Evolutionary conservation across 108 stramenopile genomes (phyloP).

Genomic region (Stephanodiscus triporus): DNA sequence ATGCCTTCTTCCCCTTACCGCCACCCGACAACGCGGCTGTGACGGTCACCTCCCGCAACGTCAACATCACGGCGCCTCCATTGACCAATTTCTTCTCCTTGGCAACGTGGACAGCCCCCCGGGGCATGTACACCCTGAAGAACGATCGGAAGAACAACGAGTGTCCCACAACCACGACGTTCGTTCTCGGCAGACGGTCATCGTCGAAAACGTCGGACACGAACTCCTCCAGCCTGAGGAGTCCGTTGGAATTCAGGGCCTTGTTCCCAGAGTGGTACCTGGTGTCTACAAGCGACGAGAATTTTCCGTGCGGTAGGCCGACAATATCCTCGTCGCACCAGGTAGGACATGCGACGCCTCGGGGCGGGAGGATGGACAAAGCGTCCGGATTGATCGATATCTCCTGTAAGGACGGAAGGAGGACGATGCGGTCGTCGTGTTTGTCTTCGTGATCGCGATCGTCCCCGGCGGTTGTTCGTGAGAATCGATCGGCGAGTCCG

Average conservation of each 20-base stretch:
- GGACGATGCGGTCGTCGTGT: conserved; percentile 59
- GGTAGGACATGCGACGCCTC: conserved; percentile 49
- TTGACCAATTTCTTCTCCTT: conserved; percentile 91
- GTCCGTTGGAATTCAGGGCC: conserved; percentile 66
- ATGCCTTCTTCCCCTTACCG: conserved; percentile 55
- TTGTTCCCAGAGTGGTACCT: conserved; percentile 85
- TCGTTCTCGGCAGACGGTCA: conserved; percentile 47
- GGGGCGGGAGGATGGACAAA: conserved; percentile 71
- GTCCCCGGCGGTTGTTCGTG: conserved; percentile 17
- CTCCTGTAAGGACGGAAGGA: conserved; percentile 83
- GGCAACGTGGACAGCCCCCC: conserved; percentile 57
- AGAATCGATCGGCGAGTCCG: conserved; percentile 69
- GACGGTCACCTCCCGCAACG: conserved; percentile 77
- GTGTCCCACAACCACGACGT: conserved; percentile 84
- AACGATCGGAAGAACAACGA: conserved; percentile 88
- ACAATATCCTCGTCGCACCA: conserved; percentile 66
- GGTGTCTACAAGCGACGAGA: conserved; percentile 62
- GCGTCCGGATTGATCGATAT: conserved; percentile 90
- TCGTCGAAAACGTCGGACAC: conserved; percentile 66
- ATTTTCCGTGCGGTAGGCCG: conserved; percentile 21
- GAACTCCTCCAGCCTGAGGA: conserved; percentile 77
- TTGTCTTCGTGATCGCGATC: conserved; percentile 33
- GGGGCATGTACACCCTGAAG: conserved; percentile 82
- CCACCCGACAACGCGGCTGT: too few relatives aligned
- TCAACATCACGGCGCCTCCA: conserved; percentile 80